Percentiles rank a stretch among this genome's conserved stretches.
phyloP scores from a whole-genome alignment of 306 rosid species.

The Malus sylvestris region DNA sequence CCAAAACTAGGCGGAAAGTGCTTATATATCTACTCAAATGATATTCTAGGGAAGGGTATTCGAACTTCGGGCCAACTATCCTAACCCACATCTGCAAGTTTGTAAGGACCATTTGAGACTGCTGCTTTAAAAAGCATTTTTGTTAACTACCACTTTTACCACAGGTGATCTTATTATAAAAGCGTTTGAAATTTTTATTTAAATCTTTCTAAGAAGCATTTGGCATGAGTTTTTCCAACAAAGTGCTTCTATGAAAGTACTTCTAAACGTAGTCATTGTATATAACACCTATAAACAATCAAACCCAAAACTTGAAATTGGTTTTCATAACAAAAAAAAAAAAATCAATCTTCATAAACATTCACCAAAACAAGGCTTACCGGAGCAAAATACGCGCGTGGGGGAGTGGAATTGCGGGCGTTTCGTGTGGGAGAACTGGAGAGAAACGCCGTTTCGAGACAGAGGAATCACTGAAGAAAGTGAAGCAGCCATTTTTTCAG shows the following conservation, averaged over 20 bases:
- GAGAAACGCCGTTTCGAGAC: slow-evolving; percentile 35
- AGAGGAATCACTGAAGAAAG: slow-evolving; percentile 52
- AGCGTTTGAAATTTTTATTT: too few species aligned
- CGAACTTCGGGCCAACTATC: too few species aligned
- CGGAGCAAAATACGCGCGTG: slow-evolving; percentile 43
- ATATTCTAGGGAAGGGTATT: neutral
- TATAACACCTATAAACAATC: neutral
- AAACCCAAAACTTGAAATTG: neutral
- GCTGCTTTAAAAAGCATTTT: too few species aligned
- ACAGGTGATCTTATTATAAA: too few species aligned
- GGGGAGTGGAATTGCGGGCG: slow-evolving; percentile 19
- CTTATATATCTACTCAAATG: neutral
- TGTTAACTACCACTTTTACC: too few species aligned
- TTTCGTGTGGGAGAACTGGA: slow-evolving; percentile 29
- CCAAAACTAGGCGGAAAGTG: neutral
- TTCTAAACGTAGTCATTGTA: too few species aligned
- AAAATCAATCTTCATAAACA: neutral
- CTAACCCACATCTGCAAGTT: too few species aligned
- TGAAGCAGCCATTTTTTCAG: slow-evolving; percentile 56
- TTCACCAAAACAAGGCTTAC: slow-evolving; percentile 12
- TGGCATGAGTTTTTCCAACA: neutral
- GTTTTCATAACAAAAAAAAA: neutral
- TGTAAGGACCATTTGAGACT: too few species aligned
- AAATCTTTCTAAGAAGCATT: neutral
- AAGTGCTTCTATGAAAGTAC: neutral